Evolutionary conservation across 371 early-diverging fungal genomes (phyloP).

Genomic region (Mortierella sp.): DNA sequence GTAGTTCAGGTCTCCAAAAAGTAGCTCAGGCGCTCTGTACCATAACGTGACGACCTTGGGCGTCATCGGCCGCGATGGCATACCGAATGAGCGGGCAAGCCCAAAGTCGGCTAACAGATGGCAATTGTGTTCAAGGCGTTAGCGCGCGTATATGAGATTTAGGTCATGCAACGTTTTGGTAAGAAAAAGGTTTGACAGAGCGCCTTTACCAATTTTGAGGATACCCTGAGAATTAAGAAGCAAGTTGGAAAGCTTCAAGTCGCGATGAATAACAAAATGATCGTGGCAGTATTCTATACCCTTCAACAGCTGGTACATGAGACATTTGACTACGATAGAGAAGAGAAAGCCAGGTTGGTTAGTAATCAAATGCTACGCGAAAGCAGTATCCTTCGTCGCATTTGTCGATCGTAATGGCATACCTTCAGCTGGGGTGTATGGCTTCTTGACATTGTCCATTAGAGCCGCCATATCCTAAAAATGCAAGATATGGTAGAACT

Average conservation of each 20-base stretch:
- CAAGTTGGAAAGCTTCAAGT: constrained; percentile 90
- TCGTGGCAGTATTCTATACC: constrained; percentile 87
- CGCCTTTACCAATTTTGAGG: constrained; percentile 80
- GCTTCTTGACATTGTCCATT: constrained; percentile 72
- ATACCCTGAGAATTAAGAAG: constrained; percentile 80
- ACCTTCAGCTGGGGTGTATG: constrained; percentile 75
- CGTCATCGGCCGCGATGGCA: constrained; percentile 83
- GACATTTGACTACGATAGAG: constrained; percentile 76
- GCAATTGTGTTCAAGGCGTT: not conserved
- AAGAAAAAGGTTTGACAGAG: not conserved
- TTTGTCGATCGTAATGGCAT: not conserved
- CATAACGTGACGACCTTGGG: constrained; percentile 96
- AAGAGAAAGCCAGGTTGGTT: not conserved
- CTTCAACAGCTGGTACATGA: constrained; percentile 82
- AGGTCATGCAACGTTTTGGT: not conserved
- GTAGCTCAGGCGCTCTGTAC: constrained; percentile 95
- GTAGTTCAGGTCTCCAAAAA: constrained; percentile 86
- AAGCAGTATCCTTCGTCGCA: not conserved
- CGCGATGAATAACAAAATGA: constrained; percentile 84
- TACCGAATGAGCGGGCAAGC: constrained; percentile 81
- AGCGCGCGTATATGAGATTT: not conserved
- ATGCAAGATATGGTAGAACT: not conserved
- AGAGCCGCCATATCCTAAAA: constrained; percentile 75
- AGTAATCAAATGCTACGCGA: not conserved
- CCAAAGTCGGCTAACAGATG: constrained; percentile 87